Conservation (phyloP, 352 stramenopile genomes). For the Phytophthora cryptogea region DNA sequence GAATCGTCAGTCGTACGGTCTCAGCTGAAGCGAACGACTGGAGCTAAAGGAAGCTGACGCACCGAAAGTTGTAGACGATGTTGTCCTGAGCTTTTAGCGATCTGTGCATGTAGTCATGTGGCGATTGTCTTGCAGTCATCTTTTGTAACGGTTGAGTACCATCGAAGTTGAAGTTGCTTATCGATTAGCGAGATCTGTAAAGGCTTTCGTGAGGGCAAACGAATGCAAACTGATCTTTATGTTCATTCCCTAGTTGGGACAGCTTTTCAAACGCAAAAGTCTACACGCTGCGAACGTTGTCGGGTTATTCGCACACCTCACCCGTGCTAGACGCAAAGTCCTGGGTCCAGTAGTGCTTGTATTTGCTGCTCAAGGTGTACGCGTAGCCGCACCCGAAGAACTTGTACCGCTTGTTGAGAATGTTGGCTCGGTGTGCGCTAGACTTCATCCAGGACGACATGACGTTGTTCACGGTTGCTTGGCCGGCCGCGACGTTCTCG, state of each 20-base stretch:
- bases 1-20: constrained; percentile 5
- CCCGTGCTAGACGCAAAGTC: constrained; percentile 37
- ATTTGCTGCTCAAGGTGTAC: constrained; percentile 37
- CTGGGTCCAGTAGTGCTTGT: constrained; percentile 64
- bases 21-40: constrained; percentile 3
- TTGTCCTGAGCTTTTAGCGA: background rate
- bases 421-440: constrained; percentile 44
- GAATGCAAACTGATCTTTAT: constrained; percentile 7
- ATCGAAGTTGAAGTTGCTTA: background rate
- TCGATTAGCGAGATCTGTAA: background rate
- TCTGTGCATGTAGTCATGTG: constrained; percentile 1
- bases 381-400: constrained; percentile 41
- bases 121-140: too few relatives aligned
- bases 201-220: background rate
- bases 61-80: constrained; percentile 5
- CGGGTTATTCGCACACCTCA: constrained; percentile 27
- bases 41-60: background rate
- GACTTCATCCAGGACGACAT: constrained; percentile 65
- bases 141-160: too few relatives aligned
- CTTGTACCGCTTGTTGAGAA: constrained; percentile 37
- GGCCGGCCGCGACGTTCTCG: constrained; percentile 61
- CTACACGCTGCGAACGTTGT: background rate
- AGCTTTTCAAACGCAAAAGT: constrained; percentile 9
- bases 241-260: constrained; percentile 7
- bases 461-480: constrained; percentile 41